Evolutionary conservation across 257 asterid species (phyloP).

Genomic region (Knoxia roxburghii): DNA sequence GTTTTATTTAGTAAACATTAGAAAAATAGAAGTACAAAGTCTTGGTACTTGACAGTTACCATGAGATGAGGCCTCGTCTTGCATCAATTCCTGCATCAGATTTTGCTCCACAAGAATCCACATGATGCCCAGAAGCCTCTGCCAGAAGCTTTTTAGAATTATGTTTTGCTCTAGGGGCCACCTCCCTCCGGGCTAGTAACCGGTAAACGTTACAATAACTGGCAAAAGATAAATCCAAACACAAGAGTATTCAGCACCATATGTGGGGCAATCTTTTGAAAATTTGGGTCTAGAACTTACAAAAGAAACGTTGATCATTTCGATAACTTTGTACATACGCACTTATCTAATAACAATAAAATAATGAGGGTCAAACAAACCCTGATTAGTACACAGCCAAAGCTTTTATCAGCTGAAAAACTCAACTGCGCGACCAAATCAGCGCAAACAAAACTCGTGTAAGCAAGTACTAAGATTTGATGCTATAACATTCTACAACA

Average conservation of each 20-base stretch:
- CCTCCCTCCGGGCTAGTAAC: constrained; percentile 77
- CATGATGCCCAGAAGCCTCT: constrained; percentile 39
- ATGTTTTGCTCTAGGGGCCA: constrained; percentile 69
- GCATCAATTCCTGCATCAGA: constrained; percentile 62
- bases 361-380: too few relatives aligned
- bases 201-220: constrained; percentile 57
- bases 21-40: not conserved
- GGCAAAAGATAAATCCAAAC: constrained; percentile 25
- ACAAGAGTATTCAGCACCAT: constrained; percentile 9
- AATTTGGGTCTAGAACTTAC: too few relatives aligned
- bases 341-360: not conserved
- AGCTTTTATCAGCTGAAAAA: not conserved
- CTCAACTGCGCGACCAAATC: not conserved
- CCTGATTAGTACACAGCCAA: not conserved
- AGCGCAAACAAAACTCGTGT: not conserved
- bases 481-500: not conserved
- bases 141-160: constrained; percentile 66
- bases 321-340: not conserved
- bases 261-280: not conserved
- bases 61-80: constrained; percentile 76
- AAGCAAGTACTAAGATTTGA: not conserved
- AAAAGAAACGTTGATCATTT: not conserved
- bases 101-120: constrained; percentile 40
- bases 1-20: not conserved
- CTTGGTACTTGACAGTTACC: constrained; percentile 36